Evolutionary conservation across 1,284 basidiomycete species (phyloP).

Genomic region (Rhodotorula sp.): DNA sequence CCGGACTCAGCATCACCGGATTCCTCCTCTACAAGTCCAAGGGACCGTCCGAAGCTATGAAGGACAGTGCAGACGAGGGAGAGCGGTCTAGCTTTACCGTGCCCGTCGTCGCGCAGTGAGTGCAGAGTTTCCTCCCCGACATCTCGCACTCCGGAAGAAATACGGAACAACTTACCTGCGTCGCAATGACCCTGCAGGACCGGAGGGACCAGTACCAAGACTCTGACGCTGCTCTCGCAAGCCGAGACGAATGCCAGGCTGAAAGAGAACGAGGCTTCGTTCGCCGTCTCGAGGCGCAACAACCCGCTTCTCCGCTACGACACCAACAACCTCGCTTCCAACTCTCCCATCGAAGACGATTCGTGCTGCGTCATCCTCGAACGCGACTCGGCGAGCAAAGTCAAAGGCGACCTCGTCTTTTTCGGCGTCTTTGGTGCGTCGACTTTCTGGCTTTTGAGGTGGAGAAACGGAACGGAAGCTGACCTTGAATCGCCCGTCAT

Average conservation of each 20-base stretch:
- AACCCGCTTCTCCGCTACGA: constrained; percentile 61
- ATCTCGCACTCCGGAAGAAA: background rate
- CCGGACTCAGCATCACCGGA: constrained; percentile 24
- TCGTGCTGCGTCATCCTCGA: constrained; percentile 69
- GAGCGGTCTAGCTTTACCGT: constrained; percentile 30
- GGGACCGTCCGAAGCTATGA: background rate
- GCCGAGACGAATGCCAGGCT: constrained; percentile 61
- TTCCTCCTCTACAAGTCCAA: constrained; percentile 22
- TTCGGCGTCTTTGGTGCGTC: constrained; percentile 27
- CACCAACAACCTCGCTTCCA: constrained; percentile 74
- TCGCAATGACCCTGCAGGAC: constrained; percentile 7
- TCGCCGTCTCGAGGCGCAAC: constrained; percentile 50
- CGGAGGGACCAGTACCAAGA: constrained; percentile 35
- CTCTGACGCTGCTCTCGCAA: constrained; percentile 58
- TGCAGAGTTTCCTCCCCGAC: too few relatives aligned
- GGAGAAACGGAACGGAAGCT: background rate
- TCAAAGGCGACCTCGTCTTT: constrained; percentile 39
- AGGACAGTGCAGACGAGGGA: constrained; percentile 1
- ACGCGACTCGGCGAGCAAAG: constrained; percentile 47
- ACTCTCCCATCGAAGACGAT: constrained; percentile 87
- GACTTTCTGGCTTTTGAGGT: background rate
- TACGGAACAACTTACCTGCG: too few relatives aligned
- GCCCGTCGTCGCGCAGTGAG: constrained; percentile 35
- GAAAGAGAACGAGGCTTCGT: constrained; percentile 55
- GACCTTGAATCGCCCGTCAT: background rate